Conservation (phyloP, 1,284 basidiomycete species). For the Tilletia horrida region DNA sequence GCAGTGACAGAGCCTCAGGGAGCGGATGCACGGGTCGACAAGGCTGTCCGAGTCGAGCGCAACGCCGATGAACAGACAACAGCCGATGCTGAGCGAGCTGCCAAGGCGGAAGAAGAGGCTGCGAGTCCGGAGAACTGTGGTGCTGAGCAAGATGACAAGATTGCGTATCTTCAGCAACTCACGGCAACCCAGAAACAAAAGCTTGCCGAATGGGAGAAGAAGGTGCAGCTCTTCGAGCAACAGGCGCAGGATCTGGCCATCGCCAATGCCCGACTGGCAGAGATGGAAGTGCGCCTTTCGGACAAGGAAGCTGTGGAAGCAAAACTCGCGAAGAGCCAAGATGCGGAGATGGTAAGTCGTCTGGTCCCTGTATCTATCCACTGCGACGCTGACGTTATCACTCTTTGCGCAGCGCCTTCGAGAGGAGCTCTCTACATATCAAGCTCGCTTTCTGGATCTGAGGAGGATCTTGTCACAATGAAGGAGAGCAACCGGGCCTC, state of each 20-base stretch:
- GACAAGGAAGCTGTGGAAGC: conserved; percentile 28
- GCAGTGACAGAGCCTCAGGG: too few relatives aligned
- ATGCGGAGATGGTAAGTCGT: conserved; percentile 25
- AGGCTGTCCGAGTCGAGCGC: conserved; percentile 24
- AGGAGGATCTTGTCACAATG: conserved; percentile 35
- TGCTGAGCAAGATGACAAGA: conserved; percentile 39
- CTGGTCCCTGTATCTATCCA: background rate
- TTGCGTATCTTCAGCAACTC: conserved; percentile 38
- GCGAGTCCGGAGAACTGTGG: conserved; percentile 35
- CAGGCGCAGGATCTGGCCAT: conserved; percentile 26
- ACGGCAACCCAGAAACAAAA: conserved; percentile 46
- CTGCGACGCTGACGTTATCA: background rate
- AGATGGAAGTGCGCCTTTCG: conserved; percentile 27
- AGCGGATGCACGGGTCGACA: conserved; percentile 22
- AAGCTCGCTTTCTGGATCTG: conserved; percentile 34
- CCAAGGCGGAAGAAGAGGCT: conserved; percentile 38
- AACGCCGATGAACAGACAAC: conserved; percentile 23
- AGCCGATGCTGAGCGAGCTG: conserved; percentile 29
- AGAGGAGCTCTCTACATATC: conserved; percentile 28
- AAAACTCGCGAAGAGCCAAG: conserved; percentile 26
- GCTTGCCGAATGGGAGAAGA: conserved; percentile 40
- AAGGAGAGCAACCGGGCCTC: conserved; percentile 34
- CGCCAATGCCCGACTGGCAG: conserved; percentile 20
- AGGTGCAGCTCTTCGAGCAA: conserved; percentile 32
- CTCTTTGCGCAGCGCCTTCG: conserved; percentile 19